These are phyloP conservation scores for Penicillium fuscoglaucum DNA, from an alignment of 2,329 filamentous ascomycete genomes.

Conservation along the genomic window DNA sequence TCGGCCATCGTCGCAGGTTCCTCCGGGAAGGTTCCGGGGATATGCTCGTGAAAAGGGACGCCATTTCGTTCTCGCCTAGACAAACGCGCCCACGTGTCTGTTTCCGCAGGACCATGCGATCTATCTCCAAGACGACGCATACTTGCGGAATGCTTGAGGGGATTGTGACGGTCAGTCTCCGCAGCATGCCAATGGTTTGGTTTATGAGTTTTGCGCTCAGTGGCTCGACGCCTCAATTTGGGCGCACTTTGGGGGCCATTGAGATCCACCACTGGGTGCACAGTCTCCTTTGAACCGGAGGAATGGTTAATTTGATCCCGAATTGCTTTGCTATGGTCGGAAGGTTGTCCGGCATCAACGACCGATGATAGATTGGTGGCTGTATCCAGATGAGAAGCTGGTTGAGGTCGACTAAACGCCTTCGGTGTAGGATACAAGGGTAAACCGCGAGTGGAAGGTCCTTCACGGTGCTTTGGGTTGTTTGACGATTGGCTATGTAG, in stretches of 20 bases:
- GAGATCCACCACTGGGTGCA: slow-evolving; percentile 14
- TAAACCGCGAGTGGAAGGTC: background rate
- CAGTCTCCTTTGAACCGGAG: slow-evolving; percentile 26
- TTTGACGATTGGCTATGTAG: background rate
- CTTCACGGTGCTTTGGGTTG: background rate
- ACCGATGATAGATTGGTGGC: background rate
- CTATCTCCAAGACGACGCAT: slow-evolving; percentile 25
- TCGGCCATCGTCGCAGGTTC: slow-evolving; percentile 13
- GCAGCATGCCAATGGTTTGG: background rate
- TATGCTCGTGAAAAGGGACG: slow-evolving; percentile 8
- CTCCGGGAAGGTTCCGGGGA: slow-evolving; percentile 31
- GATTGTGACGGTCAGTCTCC: background rate
- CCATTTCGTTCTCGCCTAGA: slow-evolving; percentile 23
- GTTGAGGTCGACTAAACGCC: background rate
- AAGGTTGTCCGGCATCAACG: background rate
- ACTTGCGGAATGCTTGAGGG: slow-evolving; percentile 18
- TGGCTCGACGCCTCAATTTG: slow-evolving; percentile 27
- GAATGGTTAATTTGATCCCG: background rate
- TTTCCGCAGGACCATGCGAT: background rate
- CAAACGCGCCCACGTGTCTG: slow-evolving; percentile 22
- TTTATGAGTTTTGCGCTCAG: background rate
- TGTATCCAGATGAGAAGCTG: background rate
- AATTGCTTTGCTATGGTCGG: background rate
- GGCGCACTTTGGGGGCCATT: background rate
- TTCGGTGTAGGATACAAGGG: background rate